Evolutionary conservation across 1,284 basidiomycete species (phyloP).

Genomic region (Microbotryum lychnidis-dioicae): DNA sequence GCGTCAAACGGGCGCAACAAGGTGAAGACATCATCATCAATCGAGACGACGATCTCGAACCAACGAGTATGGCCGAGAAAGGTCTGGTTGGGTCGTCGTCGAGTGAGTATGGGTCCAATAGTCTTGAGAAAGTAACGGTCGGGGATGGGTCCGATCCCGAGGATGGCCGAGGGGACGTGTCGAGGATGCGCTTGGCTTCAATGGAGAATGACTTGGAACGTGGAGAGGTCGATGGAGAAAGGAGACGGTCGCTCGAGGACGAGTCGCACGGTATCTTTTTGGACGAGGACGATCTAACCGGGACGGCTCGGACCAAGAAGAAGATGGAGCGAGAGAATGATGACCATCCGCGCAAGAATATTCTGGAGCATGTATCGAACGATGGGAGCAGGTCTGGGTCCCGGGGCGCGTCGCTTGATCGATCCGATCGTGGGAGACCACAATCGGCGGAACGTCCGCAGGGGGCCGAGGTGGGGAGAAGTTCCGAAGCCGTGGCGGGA

Average conservation of each 20-base stretch:
- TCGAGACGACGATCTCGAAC: slow-evolving; percentile 49
- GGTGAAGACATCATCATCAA: slow-evolving; percentile 74
- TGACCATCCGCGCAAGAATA: slow-evolving; percentile 24
- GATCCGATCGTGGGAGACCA: neutral
- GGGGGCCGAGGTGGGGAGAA: slow-evolving; percentile 3
- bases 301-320: slow-evolving; percentile 3
- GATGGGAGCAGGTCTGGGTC: slow-evolving; percentile 5
- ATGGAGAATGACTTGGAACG: slow-evolving; percentile 1
- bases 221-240: neutral
- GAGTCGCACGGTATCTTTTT: neutral
- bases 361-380: slow-evolving; percentile 15
- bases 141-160: neutral
- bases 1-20: slow-evolving; percentile 56
- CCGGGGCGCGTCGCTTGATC: neutral
- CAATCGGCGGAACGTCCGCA: slow-evolving; percentile 6
- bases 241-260: neutral
- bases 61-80: slow-evolving; percentile 19
- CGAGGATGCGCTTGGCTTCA: neutral
- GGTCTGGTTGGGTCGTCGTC: neutral
- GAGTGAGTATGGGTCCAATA: neutral
- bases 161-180: slow-evolving; percentile 4
- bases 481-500: neutral
- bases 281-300: slow-evolving; percentile 5
- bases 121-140: slow-evolving; percentile 3
- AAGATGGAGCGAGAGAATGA: slow-evolving; percentile 15